A percentile compares a stretch with the other conserved stretches of the same genome.
These are phyloP conservation scores for Hypomyces rosellus DNA, from an alignment of 2,329 filamentous ascomycete genomes.

Conservation along the genomic window DNA sequence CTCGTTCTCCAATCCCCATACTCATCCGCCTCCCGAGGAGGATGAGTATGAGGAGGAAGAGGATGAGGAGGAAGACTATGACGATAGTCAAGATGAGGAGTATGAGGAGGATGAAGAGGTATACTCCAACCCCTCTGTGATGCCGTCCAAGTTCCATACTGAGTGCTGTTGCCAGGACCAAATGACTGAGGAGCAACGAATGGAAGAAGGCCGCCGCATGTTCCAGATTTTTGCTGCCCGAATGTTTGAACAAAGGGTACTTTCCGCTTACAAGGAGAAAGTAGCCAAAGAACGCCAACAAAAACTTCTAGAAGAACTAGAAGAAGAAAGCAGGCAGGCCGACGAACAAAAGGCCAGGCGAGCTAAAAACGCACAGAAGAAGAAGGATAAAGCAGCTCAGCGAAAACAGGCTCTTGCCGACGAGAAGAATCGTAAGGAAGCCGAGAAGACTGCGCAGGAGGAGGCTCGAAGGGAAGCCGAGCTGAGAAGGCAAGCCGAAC, in stretches of 20 bases:
- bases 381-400: conserved; percentile 85
- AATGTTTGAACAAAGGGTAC: conserved; percentile 97
- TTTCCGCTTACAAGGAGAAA: conserved; percentile 96
- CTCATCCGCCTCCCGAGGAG: conserved; percentile 70
- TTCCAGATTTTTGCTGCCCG: conserved; percentile 98
- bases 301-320: conserved; percentile 83
- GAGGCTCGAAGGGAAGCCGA: conserved; percentile 69
- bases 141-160: conserved; percentile 36
- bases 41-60: conserved; percentile 69
- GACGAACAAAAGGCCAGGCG: conserved; percentile 85
- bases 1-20: conserved; percentile 54
- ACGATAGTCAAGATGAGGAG: conserved; percentile 57
- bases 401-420: conserved; percentile 88
- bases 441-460: conserved; percentile 84
- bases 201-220: conserved; percentile 98
- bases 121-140: conserved; percentile 39
- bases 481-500: conserved; percentile 72
- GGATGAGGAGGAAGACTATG: conserved; percentile 54
- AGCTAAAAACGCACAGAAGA: conserved; percentile 87
- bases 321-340: conserved; percentile 73
- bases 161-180: conserved; percentile 63
- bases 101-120: conserved; percentile 79
- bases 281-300: conserved; percentile 88
- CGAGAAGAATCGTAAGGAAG: conserved; percentile 80
- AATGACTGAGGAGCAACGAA: conserved; percentile 96